Percentiles rank a stretch among this genome's conserved stretches.
These are phyloP conservation scores for Russula foetens DNA, from an alignment of 768 basidiomycete species.

Conservation along the genomic window DNA sequence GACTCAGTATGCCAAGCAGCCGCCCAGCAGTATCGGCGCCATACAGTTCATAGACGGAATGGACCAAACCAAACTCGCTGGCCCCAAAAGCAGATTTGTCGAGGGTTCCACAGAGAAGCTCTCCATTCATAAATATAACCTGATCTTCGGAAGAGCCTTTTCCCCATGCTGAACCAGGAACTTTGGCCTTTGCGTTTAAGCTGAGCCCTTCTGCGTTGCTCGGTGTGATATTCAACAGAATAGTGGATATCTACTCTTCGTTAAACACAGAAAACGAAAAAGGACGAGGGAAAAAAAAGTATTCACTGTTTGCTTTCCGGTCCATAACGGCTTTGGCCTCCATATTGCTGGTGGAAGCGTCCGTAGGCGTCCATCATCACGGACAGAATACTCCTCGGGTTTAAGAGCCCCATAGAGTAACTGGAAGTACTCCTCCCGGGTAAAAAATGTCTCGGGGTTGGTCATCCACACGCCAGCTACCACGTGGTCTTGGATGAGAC, in stretches of 20 bases:
- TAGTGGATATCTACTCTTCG: slow-evolving; percentile 72
- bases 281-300: neutral
- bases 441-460: slow-evolving; percentile 88
- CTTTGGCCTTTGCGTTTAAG: slow-evolving; percentile 79
- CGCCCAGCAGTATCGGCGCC: slow-evolving; percentile 84
- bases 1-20: slow-evolving; percentile 86
- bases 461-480: slow-evolving; percentile 99
- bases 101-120: slow-evolving; percentile 86
- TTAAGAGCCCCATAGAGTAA: slow-evolving; percentile 89
- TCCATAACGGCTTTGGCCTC: slow-evolving; percentile 90
- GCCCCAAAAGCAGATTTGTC: slow-evolving; percentile 99
- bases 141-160: slow-evolving; percentile 70
- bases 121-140: slow-evolving; percentile 86
- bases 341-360: slow-evolving; percentile 89
- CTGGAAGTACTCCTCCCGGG: slow-evolving; percentile 93
- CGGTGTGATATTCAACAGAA: slow-evolving; percentile 89
- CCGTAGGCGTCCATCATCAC: slow-evolving; percentile 50
- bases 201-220: slow-evolving; percentile 71
- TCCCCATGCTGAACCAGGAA: slow-evolving; percentile 82
- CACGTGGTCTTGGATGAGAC: slow-evolving; percentile 97
- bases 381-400: slow-evolving; percentile 69
- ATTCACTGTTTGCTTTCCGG: slow-evolving; percentile 92
- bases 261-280: neutral
- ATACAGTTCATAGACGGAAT: slow-evolving; percentile 94
- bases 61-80: slow-evolving; percentile 90